Conservation (phyloP, 1,284 basidiomycete genomes). For the Fomitiporia mediterranea region DNA sequence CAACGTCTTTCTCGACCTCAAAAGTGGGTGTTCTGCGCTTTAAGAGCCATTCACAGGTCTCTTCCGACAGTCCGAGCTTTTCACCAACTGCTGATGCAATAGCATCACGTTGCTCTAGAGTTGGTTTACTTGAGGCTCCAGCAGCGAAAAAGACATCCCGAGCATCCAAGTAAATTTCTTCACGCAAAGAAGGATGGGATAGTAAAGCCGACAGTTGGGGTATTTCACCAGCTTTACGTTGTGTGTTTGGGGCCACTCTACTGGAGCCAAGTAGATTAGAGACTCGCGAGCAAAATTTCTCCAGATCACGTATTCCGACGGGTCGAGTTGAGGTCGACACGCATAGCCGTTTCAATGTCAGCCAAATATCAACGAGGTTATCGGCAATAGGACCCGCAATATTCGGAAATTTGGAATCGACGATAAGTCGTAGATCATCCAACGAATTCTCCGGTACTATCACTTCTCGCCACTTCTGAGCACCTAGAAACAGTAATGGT, state of each 20-base stretch:
- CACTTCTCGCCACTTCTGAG: slow-evolving; percentile 79
- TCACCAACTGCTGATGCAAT: slow-evolving; percentile 54
- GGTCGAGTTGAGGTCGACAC: slow-evolving; percentile 48
- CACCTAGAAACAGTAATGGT: slow-evolving; percentile 68
- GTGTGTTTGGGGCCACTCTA: neutral
- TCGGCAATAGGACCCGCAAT: slow-evolving; percentile 46
- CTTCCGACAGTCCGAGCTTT: slow-evolving; percentile 61
- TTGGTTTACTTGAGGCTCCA: slow-evolving; percentile 49
- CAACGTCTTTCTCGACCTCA: slow-evolving; percentile 60
- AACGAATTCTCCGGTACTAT: slow-evolving; percentile 53
- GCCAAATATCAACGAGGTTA: slow-evolving; percentile 65
- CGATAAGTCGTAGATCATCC: slow-evolving; percentile 66
- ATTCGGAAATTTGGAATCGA: slow-evolving; percentile 60
- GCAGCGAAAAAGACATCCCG: slow-evolving; percentile 90
- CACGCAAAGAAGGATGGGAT: slow-evolving; percentile 76
- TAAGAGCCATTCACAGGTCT: slow-evolving; percentile 53
- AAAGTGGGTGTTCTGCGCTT: slow-evolving; percentile 63
- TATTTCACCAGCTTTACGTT: slow-evolving; percentile 4
- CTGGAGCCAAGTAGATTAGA: slow-evolving; percentile 38
- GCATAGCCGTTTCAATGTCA: slow-evolving; percentile 44
- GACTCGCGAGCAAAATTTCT: slow-evolving; percentile 83
- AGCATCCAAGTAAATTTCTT: slow-evolving; percentile 89
- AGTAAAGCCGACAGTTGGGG: slow-evolving; percentile 49
- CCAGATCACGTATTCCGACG: slow-evolving; percentile 81
- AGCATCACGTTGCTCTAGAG: slow-evolving; percentile 45